Conservation (phyloP, 371 early-diverging fungal species). For the Saksenaea vasiformis region DNA sequence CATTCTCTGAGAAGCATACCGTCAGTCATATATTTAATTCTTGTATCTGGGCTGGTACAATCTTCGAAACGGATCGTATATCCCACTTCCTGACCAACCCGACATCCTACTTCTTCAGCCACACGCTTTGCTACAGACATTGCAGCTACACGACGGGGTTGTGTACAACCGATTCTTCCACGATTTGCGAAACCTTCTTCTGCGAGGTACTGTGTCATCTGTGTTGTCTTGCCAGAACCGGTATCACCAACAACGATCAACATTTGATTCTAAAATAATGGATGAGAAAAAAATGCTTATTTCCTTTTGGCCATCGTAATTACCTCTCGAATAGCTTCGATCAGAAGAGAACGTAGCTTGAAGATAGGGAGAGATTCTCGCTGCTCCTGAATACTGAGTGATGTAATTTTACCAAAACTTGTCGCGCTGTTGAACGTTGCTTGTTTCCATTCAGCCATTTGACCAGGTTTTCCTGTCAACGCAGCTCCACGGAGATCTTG, state of each 20-base stretch:
- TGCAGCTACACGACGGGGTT: constrained; percentile 99
- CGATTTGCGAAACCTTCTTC: constrained; percentile 87
- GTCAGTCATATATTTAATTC: constrained; percentile 99
- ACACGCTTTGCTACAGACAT: constrained; percentile 99
- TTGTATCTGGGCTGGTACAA: constrained; percentile 90
- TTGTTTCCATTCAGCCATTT: constrained; percentile 93
- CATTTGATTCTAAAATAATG: constrained; percentile 71
- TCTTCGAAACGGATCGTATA: constrained; percentile 99
- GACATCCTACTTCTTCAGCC: constrained; percentile 95
- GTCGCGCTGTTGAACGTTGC: constrained; percentile 87
- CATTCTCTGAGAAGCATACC: constrained; percentile 98
- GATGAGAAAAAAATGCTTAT: not conserved
- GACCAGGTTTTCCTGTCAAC: constrained; percentile 57
- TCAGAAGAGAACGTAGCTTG: constrained; percentile 76
- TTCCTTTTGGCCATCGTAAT: not conserved
- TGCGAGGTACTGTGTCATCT: constrained; percentile 98
- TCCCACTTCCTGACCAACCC: constrained; percentile 95
- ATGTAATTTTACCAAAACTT: constrained; percentile 91
- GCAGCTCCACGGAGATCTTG: constrained; percentile 80
- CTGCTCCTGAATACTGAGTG: constrained; percentile 89
- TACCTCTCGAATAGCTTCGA: constrained; percentile 80
- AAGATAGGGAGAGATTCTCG: constrained; percentile 89
- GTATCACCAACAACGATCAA: constrained; percentile 96
- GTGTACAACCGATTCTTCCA: constrained; percentile 98
- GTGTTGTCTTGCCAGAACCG: constrained; percentile 99